These are phyloP conservation scores for Trifolium dubium DNA, from an alignment of 306 rosid genomes.

Conservation along the genomic window DNA sequence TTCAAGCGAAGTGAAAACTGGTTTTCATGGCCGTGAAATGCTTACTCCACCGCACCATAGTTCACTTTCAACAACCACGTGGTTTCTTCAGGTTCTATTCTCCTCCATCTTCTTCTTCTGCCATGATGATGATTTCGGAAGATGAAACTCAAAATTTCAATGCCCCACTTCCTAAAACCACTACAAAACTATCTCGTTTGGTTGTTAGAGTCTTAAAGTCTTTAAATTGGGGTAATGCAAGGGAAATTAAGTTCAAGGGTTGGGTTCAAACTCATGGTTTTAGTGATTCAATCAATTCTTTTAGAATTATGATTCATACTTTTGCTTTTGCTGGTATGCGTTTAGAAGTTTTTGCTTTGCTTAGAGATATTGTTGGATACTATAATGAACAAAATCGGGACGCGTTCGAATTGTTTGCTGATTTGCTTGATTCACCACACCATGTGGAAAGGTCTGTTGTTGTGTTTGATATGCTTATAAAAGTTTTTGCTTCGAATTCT, in stretches of 20 bases:
- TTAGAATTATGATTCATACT: conserved; percentile 55
- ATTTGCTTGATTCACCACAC: conserved; percentile 53
- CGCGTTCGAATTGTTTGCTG: conserved; percentile 41
- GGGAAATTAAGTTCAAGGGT: conserved; percentile 50
- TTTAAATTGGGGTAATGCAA: conserved; percentile 55
- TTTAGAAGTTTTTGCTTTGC: conserved; percentile 59
- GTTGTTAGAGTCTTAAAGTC: conserved; percentile 59
- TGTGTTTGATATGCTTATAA: conserved; percentile 60
- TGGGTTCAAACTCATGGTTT: conserved; percentile 3
- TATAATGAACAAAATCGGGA: background rate
- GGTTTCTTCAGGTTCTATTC: conserved; percentile 33
- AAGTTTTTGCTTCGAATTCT: conserved; percentile 59
- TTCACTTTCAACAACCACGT: conserved; percentile 10
- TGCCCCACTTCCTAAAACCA: background rate
- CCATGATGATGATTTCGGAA: conserved; percentile 49
- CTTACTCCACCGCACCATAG: conserved; percentile 30
- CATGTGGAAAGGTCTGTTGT: conserved; percentile 46
- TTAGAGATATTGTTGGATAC: conserved; percentile 46
- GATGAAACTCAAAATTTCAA: conserved; percentile 48
- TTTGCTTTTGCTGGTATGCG: conserved; percentile 60
- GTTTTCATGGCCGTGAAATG: background rate
- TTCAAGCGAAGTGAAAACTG: no score
- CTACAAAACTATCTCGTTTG: conserved; percentile 35
- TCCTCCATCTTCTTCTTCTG: conserved; percentile 38
- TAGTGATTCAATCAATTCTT: conserved; percentile 43